Conservation (phyloP, 2,329 filamentous ascomycete genomes). For the Pseudocercospora fuligena region DNA sequence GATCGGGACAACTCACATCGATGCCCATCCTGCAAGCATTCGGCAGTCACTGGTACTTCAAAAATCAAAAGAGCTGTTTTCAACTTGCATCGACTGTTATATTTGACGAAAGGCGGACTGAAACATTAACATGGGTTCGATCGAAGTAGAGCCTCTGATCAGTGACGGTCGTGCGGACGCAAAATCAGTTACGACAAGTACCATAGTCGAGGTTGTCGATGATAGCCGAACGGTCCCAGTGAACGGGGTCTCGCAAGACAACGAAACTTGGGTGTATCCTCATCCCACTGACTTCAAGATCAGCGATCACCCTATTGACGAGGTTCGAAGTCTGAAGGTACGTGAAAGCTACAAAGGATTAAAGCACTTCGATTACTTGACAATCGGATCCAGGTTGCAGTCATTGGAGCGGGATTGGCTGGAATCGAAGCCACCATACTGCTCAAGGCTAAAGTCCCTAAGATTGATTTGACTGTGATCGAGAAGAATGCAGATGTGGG, state of each 20-base stretch:
- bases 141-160: constrained; percentile 5
- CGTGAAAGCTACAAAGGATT: background rate
- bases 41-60: background rate
- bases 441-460: constrained; percentile 71
- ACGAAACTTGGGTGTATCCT: constrained; percentile 12
- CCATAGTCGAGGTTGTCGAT: constrained; percentile 17
- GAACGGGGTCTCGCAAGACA: background rate
- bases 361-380: background rate
- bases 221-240: constrained; percentile 9
- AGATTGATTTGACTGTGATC: constrained; percentile 67
- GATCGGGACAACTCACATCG: constrained; percentile 9
- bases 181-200: constrained; percentile 12
- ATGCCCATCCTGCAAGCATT: background rate
- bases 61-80: background rate
- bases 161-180: background rate
- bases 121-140: constrained; percentile 21
- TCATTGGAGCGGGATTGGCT: constrained; percentile 68
- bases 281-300: constrained; percentile 38
- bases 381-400: constrained; percentile 53
- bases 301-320: constrained; percentile 37
- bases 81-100: background rate
- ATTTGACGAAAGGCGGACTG: background rate
- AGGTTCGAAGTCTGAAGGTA: constrained; percentile 34
- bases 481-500: constrained; percentile 70
- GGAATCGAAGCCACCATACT: constrained; percentile 55